Evolutionary conservation across 257 asterid species (phyloP).

Genomic region (Solanum neorickii): DNA sequence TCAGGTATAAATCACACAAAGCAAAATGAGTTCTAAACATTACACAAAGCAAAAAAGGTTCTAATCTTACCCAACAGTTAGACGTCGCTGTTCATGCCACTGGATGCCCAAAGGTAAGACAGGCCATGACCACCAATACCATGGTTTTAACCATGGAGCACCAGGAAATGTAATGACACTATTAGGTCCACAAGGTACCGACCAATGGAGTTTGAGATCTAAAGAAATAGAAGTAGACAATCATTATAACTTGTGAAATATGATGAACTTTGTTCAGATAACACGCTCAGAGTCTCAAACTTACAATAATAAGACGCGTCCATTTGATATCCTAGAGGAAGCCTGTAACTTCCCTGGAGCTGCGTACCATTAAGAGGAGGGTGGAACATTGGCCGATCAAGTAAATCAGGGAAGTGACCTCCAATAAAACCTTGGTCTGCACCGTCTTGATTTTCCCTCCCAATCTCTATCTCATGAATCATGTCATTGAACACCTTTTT

Average conservation of each 20-base stretch:
- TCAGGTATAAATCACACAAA: not conserved
- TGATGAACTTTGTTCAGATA: not conserved
- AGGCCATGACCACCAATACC: constrained; percentile 99
- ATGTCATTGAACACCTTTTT: constrained; percentile 56
- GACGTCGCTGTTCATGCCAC: constrained; percentile 68
- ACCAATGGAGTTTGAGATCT: constrained; percentile 86
- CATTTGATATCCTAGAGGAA: constrained; percentile 93
- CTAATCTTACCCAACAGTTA: constrained; percentile 62
- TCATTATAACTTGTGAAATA: not conserved
- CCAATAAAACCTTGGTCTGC: constrained; percentile 93
- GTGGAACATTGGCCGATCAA: constrained; percentile 57
- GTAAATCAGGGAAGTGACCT: constrained; percentile 63
- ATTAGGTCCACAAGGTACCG: constrained; percentile 87
- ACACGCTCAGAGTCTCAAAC: not conserved
- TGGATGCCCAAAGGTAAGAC: constrained; percentile 81
- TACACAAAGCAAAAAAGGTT: not conserved
- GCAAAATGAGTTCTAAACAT: not conserved
- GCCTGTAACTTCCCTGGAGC: constrained; percentile 73
- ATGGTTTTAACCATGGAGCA: constrained; percentile 88
- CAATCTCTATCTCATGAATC: constrained; percentile 58
- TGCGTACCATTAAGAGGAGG: constrained; percentile 55
- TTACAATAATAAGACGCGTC: constrained; percentile 93
- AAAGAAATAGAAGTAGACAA: not conserved
- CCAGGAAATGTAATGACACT: constrained; percentile 88
- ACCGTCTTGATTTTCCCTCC: constrained; percentile 72